Base-by-base conservation (phyloP, 2,329 filamentous ascomycete genomes). In the Pseudofabraea citricarpa region DNA sequence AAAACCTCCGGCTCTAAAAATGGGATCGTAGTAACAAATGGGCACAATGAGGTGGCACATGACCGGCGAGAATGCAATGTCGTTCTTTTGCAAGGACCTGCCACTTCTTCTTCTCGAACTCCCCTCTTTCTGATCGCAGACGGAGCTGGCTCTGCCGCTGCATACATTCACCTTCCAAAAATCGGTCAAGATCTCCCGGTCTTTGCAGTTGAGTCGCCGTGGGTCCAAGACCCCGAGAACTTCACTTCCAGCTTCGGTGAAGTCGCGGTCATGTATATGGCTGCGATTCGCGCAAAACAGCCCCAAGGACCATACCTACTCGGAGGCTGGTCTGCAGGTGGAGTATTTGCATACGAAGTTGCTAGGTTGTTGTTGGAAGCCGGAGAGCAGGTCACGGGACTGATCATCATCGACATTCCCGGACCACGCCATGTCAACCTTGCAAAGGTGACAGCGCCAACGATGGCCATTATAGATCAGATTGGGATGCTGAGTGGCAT, bases 321-420 rank as follows among this genome's bases (percentile, higher is more conserved):
- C 5, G 63, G 63, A 18, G 64, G 64, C 22, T 65, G 60, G 61
- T 64, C 60, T 12, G 57, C 59, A 6, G 64, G 64, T 22, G 64
- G 61, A 35, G 56, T 64, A 16, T 56, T 60, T 43, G 63, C 64
- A 13, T 65, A 63, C 47, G 60, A 64, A 41, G 56, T 59, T 8
- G 54, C 57, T 12, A 42, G 56, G 29, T 54, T 55, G 31, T 48
- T 62, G 10, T 29, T 48, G 18, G 31, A 43, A 2, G 27, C 32
- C 16, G 49, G 50, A 15, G 50, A 53, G 26, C 23, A 32, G n/a
- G 32, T 54, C 16, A 29, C 37, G 20, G 36, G 42, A n/a, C 43
- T 54, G 10, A 32, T 54, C 4, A 21, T 54, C 15, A 50, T 54
- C 26, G 51, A 54, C 36, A 47, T 36, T 36, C 43, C 26, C 19